These are phyloP conservation scores for Aciculoconidium aculeatum DNA, from an alignment of 805 yeast genomes.

Conservation along the genomic window DNA sequence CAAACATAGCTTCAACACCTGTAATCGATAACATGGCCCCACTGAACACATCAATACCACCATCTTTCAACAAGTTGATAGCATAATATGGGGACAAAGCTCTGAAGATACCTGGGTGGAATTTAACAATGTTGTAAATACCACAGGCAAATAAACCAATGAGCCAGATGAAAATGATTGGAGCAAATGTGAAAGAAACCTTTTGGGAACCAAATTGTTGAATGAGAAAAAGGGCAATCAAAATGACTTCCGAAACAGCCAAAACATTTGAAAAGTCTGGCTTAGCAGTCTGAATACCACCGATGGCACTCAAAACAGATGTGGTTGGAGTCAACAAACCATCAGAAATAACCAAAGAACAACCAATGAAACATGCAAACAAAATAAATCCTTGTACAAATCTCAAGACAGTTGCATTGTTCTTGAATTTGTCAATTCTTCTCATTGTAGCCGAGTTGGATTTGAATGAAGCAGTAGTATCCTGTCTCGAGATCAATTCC, in stretches of 20 bases:
- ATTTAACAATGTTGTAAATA: conserved; percentile 34
- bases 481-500: conserved; percentile 29
- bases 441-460: conserved; percentile 8
- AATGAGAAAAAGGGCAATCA: conserved; percentile 38
- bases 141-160: conserved; percentile 41
- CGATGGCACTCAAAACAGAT: conserved; percentile 52
- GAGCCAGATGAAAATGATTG: conserved; percentile 49
- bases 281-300: conserved; percentile 49
- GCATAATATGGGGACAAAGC: conserved; percentile 51
- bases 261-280: conserved; percentile 41
- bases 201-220: conserved; percentile 48
- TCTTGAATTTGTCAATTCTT: conserved; percentile 12
- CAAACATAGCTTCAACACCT: conserved; percentile 61
- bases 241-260: conserved; percentile 45
- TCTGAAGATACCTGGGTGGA: conserved; percentile 39
- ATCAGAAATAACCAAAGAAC: conserved; percentile 53
- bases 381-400: conserved; percentile 28
- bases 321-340: conserved; percentile 61
- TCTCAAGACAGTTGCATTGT: conserved; percentile 21
- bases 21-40: conserved; percentile 52
- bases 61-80: conserved; percentile 33
- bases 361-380: conserved; percentile 45
- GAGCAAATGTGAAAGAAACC: conserved; percentile 47
- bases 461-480: conserved; percentile 25
- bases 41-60: conserved; percentile 40